phyloP scores from a whole-genome alignment of 176 grass and related monocot species.

The Triticum monococcum region DNA sequence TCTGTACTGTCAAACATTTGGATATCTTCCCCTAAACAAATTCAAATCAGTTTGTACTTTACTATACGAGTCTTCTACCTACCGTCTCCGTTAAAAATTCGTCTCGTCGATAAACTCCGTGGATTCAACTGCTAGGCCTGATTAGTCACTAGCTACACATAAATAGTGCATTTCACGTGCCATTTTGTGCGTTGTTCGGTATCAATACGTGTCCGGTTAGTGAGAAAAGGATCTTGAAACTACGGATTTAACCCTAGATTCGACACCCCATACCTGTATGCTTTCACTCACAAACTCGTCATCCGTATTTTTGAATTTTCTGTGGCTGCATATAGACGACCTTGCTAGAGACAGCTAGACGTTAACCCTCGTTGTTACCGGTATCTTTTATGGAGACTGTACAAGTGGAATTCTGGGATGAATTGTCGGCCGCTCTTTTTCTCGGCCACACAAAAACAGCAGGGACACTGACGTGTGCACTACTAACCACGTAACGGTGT shows the following conservation, averaged over 20 bases:
- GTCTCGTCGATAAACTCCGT: not conserved
- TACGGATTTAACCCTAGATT: not conserved
- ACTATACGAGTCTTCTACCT: not conserved
- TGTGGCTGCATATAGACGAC: not conserved
- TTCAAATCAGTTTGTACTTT: not conserved
- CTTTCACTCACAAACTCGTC: not conserved
- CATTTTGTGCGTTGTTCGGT: not conserved
- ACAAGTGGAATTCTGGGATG: not conserved
- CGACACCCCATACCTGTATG: not conserved
- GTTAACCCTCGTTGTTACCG: not conserved
- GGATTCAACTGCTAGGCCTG: too few relatives aligned
- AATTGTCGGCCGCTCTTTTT: not conserved
- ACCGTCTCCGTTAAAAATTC: not conserved
- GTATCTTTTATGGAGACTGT: constrained; percentile 12
- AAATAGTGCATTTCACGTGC: not conserved
- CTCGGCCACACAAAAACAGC: not conserved
- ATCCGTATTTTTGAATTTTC: not conserved
- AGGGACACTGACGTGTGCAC: not conserved
- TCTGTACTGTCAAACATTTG: not conserved
- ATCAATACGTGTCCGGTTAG: not conserved
- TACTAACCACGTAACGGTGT: not conserved
- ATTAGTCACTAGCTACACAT: not conserved
- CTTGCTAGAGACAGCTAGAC: not conserved
- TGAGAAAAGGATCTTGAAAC: constrained; percentile 21
- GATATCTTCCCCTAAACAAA: not conserved